A percentile compares a stretch with the other conserved stretches of the same genome.
phyloP scores from a whole-genome alignment of 164 flowering plant genomes.

The Houttuynia cordata region DNA sequence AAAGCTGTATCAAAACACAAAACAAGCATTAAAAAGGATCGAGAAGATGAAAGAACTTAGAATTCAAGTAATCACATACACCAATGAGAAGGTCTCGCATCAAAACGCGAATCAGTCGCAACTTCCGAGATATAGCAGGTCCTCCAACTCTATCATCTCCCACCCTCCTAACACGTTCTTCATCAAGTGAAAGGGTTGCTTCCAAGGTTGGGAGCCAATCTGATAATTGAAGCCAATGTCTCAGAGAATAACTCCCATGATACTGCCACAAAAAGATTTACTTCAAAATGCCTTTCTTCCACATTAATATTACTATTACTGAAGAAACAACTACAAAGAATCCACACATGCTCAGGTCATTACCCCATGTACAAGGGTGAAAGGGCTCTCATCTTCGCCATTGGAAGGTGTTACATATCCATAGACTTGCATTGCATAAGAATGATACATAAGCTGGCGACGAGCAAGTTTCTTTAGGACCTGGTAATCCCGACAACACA shows the following conservation, averaged over 20 bases:
- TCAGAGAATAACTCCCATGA: slow-evolving; percentile 89
- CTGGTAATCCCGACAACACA: slow-evolving; percentile 22
- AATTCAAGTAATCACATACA: slow-evolving; percentile 29
- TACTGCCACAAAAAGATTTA: slow-evolving; percentile 36
- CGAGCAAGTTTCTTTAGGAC: slow-evolving; percentile 76
- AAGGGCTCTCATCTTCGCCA: slow-evolving; percentile 29
- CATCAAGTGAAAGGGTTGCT: slow-evolving; percentile 89
- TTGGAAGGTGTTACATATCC: slow-evolving; percentile 56
- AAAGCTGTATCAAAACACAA: no score
- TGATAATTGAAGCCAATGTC: slow-evolving; percentile 93
- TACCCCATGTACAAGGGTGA: slow-evolving; percentile 92
- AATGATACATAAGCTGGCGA: slow-evolving; percentile 72
- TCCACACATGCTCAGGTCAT: not conserved
- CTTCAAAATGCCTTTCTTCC: not conserved
- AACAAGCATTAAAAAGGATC: no score
- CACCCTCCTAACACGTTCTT: slow-evolving; percentile 72
- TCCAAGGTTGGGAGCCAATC: slow-evolving; percentile 98
- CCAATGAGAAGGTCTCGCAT: slow-evolving; percentile 98
- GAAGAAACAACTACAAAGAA: not conserved
- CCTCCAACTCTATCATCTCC: slow-evolving; percentile 95
- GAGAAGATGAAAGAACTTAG: not conserved
- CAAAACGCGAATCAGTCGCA: slow-evolving; percentile 65
- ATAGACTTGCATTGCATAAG: slow-evolving; percentile 96
- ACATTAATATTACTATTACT: not conserved
- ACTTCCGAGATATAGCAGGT: slow-evolving; percentile 69